Base-by-base conservation (phyloP, 1,139 yeast genomes). In the Taphrina pruni region DNA sequence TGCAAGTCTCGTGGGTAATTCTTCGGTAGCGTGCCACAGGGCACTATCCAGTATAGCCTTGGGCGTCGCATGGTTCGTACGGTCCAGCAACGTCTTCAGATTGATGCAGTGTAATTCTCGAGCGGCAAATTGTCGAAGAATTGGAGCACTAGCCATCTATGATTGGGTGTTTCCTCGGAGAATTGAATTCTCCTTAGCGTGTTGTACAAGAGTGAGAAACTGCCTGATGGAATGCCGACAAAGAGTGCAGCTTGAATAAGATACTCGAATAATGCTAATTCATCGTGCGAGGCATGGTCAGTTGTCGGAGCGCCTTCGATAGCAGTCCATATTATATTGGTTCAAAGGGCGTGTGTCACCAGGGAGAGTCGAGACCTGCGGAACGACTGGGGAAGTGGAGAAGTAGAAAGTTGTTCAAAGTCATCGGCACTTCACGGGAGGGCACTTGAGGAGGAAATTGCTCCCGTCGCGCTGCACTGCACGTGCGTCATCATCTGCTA, bases 1-100 rank as follows among this genome's bases (percentile, higher is more conserved):
- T 1, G 97, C 96, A 66, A 91, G 81, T 72, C 97, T 81, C 54
- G 92, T 90, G 3, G 97, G 97, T 60, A 92, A 82, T 77, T 92
- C 97, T 76, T 90, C 91, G 1, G 55, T 55, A 7, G 61, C 67
- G 38, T 64, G 67, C 60, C 50, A 54, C 48, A 56, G 38, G 8
- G 67, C 61, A 45, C 56, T 46, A 9, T 64, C 67, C 12, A 64
- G 61, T 17, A 64, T 46, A 14, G 41, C 61, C 14, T 54, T 46
- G 8, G 67, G n/a, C 39, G 60, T 38, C 52, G 51, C 51, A 21
- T 39, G 52, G 26, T 38, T 46, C 5, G 67, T 64, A 14, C 67
- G 67, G 20, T 48, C 54, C 14, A 64, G 54, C 6, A 64, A 39
- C 7, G 48, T 46, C n/a, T 36, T 36, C 1, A 64, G 60, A 36